These are phyloP conservation scores for Nakazawaea populi DNA, from an alignment of 805 yeast species.

Conservation along the genomic window DNA sequence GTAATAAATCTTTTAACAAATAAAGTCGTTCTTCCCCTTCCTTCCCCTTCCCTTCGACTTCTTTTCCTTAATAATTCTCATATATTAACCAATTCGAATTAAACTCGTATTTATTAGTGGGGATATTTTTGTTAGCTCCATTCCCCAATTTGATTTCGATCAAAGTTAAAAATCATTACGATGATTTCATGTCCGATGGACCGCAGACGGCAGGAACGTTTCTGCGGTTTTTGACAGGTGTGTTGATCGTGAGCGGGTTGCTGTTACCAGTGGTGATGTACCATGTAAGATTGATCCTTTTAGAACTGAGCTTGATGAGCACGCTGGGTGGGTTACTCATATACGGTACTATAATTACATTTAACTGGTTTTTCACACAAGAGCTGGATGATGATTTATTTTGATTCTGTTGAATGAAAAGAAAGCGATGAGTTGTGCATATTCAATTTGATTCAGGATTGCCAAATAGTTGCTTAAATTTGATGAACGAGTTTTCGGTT, in stretches of 20 bases:
- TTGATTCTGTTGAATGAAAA: background rate
- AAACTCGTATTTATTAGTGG: slow-evolving; percentile 16
- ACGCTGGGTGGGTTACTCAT: slow-evolving; percentile 80
- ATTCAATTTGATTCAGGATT: no score
- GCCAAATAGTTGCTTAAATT: no score
- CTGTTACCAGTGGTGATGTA: slow-evolving; percentile 25
- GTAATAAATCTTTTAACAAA: slow-evolving; percentile 15
- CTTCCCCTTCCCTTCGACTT: no score
- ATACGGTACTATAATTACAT: slow-evolving; percentile 76
- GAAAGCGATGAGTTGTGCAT: no score
- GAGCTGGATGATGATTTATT: slow-evolving; percentile 30
- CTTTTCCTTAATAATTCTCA: background rate
- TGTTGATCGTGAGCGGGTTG: slow-evolving; percentile 26
- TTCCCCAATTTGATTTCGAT: slow-evolving; percentile 26
- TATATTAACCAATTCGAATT: background rate
- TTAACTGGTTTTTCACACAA: slow-evolving; percentile 71
- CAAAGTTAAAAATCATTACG: slow-evolving; percentile 19
- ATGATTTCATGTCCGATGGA: slow-evolving; percentile 22
- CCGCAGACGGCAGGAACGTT: slow-evolving; percentile 17
- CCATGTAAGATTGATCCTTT: slow-evolving; percentile 22
- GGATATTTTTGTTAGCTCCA: slow-evolving; percentile 28
- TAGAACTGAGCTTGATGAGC: slow-evolving; percentile 45
- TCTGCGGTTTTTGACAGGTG: slow-evolving; percentile 26
- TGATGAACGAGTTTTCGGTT: no score
- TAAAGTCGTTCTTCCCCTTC: no score